phyloP scores from a whole-genome alignment of 495 filamentous ascomycete genomes.

The Tuber melanosporum region DNA sequence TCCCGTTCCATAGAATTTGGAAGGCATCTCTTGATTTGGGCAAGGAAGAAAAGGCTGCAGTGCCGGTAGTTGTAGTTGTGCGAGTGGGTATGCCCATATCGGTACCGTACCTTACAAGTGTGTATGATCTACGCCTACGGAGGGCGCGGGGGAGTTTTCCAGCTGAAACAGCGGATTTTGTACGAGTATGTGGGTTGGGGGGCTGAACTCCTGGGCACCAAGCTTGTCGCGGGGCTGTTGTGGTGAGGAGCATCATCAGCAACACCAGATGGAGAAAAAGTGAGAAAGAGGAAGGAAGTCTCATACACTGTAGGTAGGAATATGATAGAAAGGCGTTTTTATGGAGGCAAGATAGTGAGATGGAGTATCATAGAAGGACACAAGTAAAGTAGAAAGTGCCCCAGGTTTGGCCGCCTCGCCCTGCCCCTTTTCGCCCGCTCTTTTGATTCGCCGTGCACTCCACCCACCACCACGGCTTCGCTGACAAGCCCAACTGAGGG shows the following conservation, averaged over 20 bases:
- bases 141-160: neutral
- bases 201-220: neutral
- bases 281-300: neutral
- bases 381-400: neutral
- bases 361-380: neutral
- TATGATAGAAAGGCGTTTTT: neutral
- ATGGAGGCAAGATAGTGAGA: neutral
- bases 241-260: neutral
- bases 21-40: neutral
- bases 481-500: conserved; percentile 1
- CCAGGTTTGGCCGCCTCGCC: conserved; percentile 29
- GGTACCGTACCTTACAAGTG: neutral
- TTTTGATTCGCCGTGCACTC: conserved; percentile 3
- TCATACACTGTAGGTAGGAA: neutral
- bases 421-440: conserved; percentile 31
- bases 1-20: neutral
- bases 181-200: neutral
- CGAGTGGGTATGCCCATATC: neutral
- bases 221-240: neutral
- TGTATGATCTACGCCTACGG: neutral
- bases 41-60: neutral
- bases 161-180: neutral
- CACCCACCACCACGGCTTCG: conserved; percentile 4
- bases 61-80: neutral
- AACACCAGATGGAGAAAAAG: neutral